These are phyloP conservation scores for Eutypella sp. DNA, from an alignment of 2,329 filamentous ascomycete species.

Conservation along the genomic window DNA sequence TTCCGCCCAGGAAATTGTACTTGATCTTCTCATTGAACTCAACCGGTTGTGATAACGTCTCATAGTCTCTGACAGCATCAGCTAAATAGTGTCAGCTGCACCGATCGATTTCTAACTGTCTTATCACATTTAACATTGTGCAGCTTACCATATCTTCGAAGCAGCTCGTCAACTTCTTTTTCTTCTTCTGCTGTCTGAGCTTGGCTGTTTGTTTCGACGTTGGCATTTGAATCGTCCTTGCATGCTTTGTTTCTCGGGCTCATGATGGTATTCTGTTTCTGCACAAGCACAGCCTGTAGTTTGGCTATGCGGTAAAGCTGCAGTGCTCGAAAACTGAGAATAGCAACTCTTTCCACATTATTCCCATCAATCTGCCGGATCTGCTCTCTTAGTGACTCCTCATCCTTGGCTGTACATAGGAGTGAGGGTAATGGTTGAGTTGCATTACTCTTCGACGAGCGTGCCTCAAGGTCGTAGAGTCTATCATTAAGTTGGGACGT, in stretches of 20 bases:
- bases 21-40: not conserved
- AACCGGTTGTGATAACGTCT: not conserved
- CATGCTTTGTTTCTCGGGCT: not conserved
- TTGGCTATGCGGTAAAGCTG: not conserved
- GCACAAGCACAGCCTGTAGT: not conserved
- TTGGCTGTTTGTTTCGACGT: not conserved
- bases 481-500: too few relatives aligned
- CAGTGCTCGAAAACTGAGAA: not conserved
- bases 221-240: not conserved
- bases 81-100: not conserved
- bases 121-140: not conserved
- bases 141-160: not conserved
- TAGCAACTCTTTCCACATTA: not conserved
- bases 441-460: too few relatives aligned
- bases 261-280: not conserved
- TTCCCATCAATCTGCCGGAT: not conserved
- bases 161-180: not conserved
- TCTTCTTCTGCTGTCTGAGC: too few relatives aligned
- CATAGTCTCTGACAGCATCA: not conserved
- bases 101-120: not conserved
- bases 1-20: not conserved
- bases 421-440: too few relatives aligned
- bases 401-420: not conserved
- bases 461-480: too few relatives aligned
- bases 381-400: not conserved